Evolutionary conservation across 1,284 basidiomycete genomes (phyloP), one percentile per base, ranked within the genome.

Genomic region (Schizophyllum amplum): DNA sequence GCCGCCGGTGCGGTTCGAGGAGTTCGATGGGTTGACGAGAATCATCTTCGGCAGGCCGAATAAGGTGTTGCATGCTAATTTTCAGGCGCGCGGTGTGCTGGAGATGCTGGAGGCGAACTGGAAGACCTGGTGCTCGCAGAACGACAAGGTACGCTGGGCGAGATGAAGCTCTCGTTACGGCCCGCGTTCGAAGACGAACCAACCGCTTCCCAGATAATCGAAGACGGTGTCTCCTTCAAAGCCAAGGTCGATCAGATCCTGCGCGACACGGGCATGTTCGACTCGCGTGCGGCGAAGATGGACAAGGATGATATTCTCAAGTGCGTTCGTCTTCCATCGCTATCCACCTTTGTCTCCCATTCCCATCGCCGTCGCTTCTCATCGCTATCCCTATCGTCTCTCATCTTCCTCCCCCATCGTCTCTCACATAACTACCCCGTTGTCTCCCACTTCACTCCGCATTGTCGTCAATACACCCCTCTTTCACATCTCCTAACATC

Each of bases 51-150:
- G 84, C 47, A 75, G 97, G 53, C 79, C 89, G 65, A 98, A 99
- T 72, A 98, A 98, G 76, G 94, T 85, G 4, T 74, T 94, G 0
- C 83, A 95, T 64, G 94, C 89, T 7, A 91, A 86, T 64, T 98
- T 90, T 69, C 83, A 86, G 75, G 94, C 95, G 4, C 94, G 92
- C 68, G 96, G 96, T 2, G 94, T 99, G 13, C 81, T 91, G 67
- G 91, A 95, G 65, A 92, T 99, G 89, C 72, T 98, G 61, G 95
- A 98, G 72, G 84, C 84, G 66, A 99, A 98, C 70, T 91, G 91
- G 79, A 85, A 86, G 71, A 97, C 94, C n/a, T 97, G 92, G 90
- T 89, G 92, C 66, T 84, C 93, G 2, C 81, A 92, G 66, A 86
- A 88, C 62, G 81, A 88, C 64, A 79, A 82, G 78, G 90, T 90